These are phyloP conservation scores for Nitzschia palea DNA, from an alignment of 108 stramenopile species.

Conservation along the genomic window DNA sequence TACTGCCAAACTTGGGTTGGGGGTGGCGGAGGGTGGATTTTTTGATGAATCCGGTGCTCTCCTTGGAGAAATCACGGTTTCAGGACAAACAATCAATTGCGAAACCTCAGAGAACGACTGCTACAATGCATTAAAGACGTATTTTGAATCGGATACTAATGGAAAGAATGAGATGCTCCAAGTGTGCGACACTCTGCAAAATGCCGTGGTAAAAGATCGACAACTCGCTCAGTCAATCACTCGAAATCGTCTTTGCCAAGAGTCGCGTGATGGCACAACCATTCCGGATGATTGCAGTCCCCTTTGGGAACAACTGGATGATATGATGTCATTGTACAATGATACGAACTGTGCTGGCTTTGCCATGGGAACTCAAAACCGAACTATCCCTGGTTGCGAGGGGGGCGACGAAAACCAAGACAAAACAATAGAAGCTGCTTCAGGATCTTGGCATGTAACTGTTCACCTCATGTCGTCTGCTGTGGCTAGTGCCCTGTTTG, in stretches of 20 bases:
- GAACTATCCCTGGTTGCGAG: constrained; percentile 2
- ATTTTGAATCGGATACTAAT: constrained; percentile 22
- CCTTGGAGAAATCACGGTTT: constrained; percentile 13
- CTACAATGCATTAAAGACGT: constrained; percentile 32
- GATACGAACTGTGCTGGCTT: constrained; percentile 10
- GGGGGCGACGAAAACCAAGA: neutral
- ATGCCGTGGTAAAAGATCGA: neutral
- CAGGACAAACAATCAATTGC: constrained; percentile 24
- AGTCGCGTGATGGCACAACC: neutral
- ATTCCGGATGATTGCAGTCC: neutral
- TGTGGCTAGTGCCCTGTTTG: no score
- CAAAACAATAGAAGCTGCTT: no score
- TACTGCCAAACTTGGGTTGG: constrained; percentile 25
- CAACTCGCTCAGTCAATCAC: constrained; percentile 20
- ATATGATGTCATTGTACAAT: neutral
- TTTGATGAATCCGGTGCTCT: constrained; percentile 25
- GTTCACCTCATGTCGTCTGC: no score
- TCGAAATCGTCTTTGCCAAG: constrained; percentile 29
- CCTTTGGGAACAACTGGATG: neutral
- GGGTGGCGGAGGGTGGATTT: constrained; percentile 15
- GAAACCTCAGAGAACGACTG: constrained; percentile 12
- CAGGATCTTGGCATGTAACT: no score
- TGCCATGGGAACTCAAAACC: neutral
- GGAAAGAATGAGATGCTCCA: constrained; percentile 30
- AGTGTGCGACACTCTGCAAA: constrained; percentile 23